phyloP scores from a whole-genome alignment of 1,139 yeast species.

The Tardiomyces depauwii region DNA sequence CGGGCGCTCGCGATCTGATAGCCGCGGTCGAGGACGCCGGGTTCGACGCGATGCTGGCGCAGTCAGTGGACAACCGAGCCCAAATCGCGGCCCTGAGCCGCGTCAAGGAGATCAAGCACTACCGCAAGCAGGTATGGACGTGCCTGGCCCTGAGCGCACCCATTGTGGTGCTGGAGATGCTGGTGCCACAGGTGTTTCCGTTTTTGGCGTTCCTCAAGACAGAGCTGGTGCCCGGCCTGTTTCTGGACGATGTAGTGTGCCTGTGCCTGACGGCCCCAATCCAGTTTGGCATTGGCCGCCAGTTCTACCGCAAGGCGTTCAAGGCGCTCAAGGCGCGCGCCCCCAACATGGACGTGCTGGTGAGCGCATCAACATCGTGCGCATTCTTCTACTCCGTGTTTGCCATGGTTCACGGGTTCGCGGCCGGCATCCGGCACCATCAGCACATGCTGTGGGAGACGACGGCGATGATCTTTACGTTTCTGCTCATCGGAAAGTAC shows the following conservation, averaged over 20 bases:
- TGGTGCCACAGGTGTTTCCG: conserved; percentile 26
- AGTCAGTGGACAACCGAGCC: conserved; percentile 37
- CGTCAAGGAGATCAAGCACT: conserved; percentile 57
- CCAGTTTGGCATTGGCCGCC: conserved; percentile 54
- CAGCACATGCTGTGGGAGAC: conserved; percentile 72
- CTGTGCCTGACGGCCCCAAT: conserved; percentile 51
- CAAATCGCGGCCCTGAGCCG: conserved; percentile 64
- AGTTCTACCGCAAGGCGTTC: conserved; percentile 53
- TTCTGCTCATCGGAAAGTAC: conserved; percentile 83
- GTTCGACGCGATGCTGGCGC: conserved; percentile 35
- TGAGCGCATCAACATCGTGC: conserved; percentile 69
- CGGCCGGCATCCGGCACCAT: conserved; percentile 24
- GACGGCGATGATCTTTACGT: conserved; percentile 68
- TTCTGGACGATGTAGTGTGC: conserved; percentile 44
- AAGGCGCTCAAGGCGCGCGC: conserved; percentile 57
- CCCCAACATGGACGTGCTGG: conserved; percentile 95
- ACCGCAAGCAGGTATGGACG: conserved; percentile 47
- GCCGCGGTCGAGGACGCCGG: conserved; percentile 38
- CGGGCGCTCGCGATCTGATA: conserved; percentile 51
- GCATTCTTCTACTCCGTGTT: conserved; percentile 66
- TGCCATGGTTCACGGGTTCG: conserved; percentile 38
- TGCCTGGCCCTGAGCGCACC: conserved; percentile 53
- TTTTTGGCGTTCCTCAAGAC: conserved; percentile 17
- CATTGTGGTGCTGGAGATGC: conserved; percentile 44
- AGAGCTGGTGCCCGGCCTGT: conserved; percentile 24